Evolutionary conservation across 129 eudicot genomes (phyloP).

Genomic region (Flaveria linearis): DNA sequence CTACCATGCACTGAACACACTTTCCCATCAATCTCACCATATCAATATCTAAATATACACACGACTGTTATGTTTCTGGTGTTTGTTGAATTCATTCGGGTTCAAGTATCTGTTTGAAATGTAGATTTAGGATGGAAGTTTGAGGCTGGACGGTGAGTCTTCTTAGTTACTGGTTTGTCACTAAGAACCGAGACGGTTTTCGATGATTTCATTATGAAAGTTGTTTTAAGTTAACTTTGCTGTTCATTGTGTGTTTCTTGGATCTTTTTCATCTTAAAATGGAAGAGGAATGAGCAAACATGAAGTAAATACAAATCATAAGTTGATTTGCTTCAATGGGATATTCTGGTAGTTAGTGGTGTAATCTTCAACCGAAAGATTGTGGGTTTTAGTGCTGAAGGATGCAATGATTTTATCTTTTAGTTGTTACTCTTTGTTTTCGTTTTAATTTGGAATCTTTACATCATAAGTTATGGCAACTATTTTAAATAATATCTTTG

Average conservation of each 20-base stretch:
- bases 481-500: too few relatives aligned
- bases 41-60: slow-evolving; percentile 36
- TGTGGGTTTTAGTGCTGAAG: too few relatives aligned
- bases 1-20: slow-evolving; percentile 54
- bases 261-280: slow-evolving; percentile 21
- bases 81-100: slow-evolving; percentile 34
- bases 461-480: not conserved
- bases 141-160: slow-evolving; percentile 33
- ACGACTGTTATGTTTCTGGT: slow-evolving; percentile 29
- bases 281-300: not conserved
- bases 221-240: slow-evolving; percentile 23
- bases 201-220: slow-evolving; percentile 27
- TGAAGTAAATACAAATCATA: not conserved
- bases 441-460: not conserved
- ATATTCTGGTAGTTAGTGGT: too few relatives aligned
- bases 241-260: slow-evolving; percentile 14
- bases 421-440: not conserved
- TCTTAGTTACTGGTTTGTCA: slow-evolving; percentile 38
- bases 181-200: slow-evolving; percentile 36
- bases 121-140: slow-evolving; percentile 44
- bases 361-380: too few relatives aligned
- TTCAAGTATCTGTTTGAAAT: slow-evolving; percentile 43
- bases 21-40: not conserved
- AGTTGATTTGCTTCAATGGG: too few relatives aligned
- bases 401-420: too few relatives aligned